phyloP scores from a whole-genome alignment of 768 basidiomycete genomes.

The Dendrothele bispora region DNA sequence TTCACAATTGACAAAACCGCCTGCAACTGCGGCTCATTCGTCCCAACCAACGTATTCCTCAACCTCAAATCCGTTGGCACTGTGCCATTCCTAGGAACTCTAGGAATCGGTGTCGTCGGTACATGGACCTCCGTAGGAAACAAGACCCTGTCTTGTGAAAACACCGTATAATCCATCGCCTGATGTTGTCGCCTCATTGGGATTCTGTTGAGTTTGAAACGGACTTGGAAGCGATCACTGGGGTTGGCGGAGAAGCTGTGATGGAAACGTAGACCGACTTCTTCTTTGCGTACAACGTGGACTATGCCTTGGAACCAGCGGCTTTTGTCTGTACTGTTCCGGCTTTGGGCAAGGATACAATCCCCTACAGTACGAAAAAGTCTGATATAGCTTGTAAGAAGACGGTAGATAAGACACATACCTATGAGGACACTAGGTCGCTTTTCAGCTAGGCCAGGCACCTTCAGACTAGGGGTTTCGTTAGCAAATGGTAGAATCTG shows the following conservation, averaged over 20 bases:
- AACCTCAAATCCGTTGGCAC: slow-evolving; percentile 22
- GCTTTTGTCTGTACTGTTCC: slow-evolving; percentile 33
- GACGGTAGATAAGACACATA: slow-evolving; percentile 19
- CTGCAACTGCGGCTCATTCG: slow-evolving; percentile 47
- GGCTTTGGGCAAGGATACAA: slow-evolving; percentile 48
- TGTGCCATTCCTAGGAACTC: no score
- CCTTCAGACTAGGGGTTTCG: slow-evolving; percentile 30
- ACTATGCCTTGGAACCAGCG: slow-evolving; percentile 64
- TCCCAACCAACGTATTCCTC: slow-evolving; percentile 41
- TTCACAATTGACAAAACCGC: slow-evolving; percentile 48
- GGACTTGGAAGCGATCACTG: slow-evolving; percentile 44
- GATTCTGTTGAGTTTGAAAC: slow-evolving; percentile 58
- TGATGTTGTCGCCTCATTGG: slow-evolving; percentile 60
- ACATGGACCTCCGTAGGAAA: slow-evolving; percentile 44
- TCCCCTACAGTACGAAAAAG: slow-evolving; percentile 40
- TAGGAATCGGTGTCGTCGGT: slow-evolving; percentile 9
- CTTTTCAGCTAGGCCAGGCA: slow-evolving; percentile 58
- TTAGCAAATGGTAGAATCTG: background rate
- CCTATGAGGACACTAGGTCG: slow-evolving; percentile 58
- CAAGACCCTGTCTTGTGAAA: slow-evolving; percentile 45
- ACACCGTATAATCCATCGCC: slow-evolving; percentile 48
- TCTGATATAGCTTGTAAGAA: background rate
- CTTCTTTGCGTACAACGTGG: slow-evolving; percentile 45
- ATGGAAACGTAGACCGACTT: slow-evolving; percentile 54
- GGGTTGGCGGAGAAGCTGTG: slow-evolving; percentile 37